Evolutionary conservation across 306 rosid species (phyloP).

Genomic region (Pyrus communis): DNA sequence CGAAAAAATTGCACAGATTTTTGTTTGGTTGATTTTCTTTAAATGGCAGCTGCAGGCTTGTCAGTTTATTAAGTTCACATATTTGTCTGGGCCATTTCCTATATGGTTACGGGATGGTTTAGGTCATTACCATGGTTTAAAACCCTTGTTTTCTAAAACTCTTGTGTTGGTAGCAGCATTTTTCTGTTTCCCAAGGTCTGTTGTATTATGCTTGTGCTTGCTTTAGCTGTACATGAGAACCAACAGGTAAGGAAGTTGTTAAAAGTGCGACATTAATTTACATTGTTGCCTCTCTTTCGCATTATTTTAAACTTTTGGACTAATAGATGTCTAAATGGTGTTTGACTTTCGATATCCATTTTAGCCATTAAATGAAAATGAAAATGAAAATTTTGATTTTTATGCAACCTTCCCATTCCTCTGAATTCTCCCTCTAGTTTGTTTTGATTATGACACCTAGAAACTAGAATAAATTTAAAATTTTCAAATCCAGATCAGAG

Average conservation of each 20-base stretch:
- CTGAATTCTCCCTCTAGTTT: no score
- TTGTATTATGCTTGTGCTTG: background rate
- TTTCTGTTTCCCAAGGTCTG: background rate
- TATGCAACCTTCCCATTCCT: no score
- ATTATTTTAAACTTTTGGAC: background rate
- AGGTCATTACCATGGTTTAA: background rate
- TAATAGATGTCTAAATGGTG: background rate
- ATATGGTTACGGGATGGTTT: background rate
- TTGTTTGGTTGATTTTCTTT: background rate
- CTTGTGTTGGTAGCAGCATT: background rate
- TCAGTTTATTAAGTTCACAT: background rate
- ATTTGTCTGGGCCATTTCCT: background rate
- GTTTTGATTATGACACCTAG: no score
- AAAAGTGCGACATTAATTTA: background rate
- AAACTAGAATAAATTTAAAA: no score
- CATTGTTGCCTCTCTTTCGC: background rate
- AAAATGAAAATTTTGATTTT: no score
- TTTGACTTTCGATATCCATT: no score
- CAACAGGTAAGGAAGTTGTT: background rate
- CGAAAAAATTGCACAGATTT: background rate
- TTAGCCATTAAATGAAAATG: no score
- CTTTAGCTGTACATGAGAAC: background rate
- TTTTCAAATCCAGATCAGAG: no score
- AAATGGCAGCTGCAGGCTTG: background rate
- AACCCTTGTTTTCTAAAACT: background rate